Evolutionary conservation across 306 rosid genomes (phyloP).

Genomic region (Prunus padus): DNA sequence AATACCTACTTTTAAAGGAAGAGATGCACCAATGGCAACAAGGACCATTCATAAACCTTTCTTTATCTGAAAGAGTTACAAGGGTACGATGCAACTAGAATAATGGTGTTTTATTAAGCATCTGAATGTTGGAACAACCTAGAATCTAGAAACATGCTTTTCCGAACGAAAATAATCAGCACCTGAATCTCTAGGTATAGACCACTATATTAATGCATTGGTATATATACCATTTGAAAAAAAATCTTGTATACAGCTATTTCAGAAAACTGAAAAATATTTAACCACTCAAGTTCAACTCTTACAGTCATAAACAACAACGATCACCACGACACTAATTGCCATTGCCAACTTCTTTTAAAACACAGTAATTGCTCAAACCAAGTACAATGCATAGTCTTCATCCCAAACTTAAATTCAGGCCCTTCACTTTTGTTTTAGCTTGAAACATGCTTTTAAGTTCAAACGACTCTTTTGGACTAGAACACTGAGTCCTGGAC

Average conservation of each 20-base stretch:
- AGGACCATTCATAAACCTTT: conserved; percentile 2
- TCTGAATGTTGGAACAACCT: background rate
- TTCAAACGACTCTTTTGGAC: background rate
- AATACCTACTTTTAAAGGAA: background rate
- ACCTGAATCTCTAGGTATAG: background rate
- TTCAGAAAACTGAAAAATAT: background rate
- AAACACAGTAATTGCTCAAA: background rate
- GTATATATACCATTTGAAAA: background rate
- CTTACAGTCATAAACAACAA: background rate
- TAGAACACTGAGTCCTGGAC: background rate
- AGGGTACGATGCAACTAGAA: background rate
- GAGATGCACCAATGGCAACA: background rate
- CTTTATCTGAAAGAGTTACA: background rate
- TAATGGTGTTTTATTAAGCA: background rate
- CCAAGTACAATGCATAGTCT: background rate
- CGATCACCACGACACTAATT: background rate
- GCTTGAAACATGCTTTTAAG: background rate
- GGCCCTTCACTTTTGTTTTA: background rate
- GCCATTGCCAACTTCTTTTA: background rate
- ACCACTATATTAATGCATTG: background rate
- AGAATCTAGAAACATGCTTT: background rate
- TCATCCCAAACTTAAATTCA: background rate
- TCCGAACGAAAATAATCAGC: background rate
- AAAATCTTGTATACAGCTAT: background rate
- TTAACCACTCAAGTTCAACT: background rate